phyloP scores from a whole-genome alignment of 2,329 filamentous ascomycete genomes.

The Leptosphaerulina australis region DNA sequence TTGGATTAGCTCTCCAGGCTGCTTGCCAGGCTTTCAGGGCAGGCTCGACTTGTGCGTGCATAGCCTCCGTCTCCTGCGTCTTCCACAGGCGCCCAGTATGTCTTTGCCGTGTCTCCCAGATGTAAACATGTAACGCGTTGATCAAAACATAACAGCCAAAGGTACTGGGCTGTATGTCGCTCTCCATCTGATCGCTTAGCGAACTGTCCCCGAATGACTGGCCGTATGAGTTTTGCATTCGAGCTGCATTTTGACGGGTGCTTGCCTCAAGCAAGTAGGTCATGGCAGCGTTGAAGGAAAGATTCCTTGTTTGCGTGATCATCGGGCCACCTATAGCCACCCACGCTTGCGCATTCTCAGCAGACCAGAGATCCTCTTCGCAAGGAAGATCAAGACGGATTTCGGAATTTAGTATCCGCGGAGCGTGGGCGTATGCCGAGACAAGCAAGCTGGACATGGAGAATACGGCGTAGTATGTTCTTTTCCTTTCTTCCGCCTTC shows the following conservation, averaged over 20 bases:
- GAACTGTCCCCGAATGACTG: slow-evolving; percentile 58
- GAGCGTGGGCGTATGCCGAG: slow-evolving; percentile 90
- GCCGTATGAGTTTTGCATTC: slow-evolving; percentile 47
- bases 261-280: slow-evolving; percentile 81
- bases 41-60: slow-evolving; percentile 94
- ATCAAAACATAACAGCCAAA: slow-evolving; percentile 92
- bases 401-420: slow-evolving; percentile 91
- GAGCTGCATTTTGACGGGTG: slow-evolving; percentile 60
- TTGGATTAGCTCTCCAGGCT: slow-evolving; percentile 85
- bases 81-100: slow-evolving; percentile 91
- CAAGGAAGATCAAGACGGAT: slow-evolving; percentile 88
- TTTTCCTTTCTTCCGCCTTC: slow-evolving; percentile 84
- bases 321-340: slow-evolving; percentile 74
- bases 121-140: slow-evolving; percentile 95
- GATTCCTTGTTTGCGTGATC: slow-evolving; percentile 70
- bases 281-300: slow-evolving; percentile 82
- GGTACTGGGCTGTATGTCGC: slow-evolving; percentile 79
- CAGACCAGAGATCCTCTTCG: slow-evolving; percentile 88
- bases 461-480: slow-evolving; percentile 90
- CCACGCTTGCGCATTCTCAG: slow-evolving; percentile 83
- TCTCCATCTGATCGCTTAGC: slow-evolving; percentile 60
- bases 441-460: slow-evolving; percentile 89
- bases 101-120: slow-evolving; percentile 93
- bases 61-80: slow-evolving; percentile 87
- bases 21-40: slow-evolving; percentile 93